Conservation (phyloP, 495 filamentous ascomycete genomes). For the Chlorociboria aeruginascens region DNA sequence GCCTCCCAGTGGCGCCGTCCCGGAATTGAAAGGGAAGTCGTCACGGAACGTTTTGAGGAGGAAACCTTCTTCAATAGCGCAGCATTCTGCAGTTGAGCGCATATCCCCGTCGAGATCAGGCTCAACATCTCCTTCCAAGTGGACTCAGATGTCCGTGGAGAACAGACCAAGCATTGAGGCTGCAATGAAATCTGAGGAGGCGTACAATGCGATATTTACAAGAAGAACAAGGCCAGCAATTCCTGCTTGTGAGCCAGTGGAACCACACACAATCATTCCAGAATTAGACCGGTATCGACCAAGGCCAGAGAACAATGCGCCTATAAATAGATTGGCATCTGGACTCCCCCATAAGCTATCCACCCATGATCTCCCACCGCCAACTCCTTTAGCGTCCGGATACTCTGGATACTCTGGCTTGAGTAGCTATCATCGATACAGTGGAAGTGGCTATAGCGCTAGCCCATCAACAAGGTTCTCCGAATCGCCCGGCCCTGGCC, state of each 20-base stretch:
- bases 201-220: slow-evolving; percentile 19
- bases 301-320: slow-evolving; percentile 19
- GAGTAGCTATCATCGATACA: slow-evolving; percentile 34
- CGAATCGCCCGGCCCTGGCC: slow-evolving; percentile 68
- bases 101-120: slow-evolving; percentile 4
- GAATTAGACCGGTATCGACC: slow-evolving; percentile 42
- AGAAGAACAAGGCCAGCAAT: slow-evolving; percentile 3
- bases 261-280: slow-evolving; percentile 31
- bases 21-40: slow-evolving; percentile 19
- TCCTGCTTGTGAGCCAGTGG: slow-evolving; percentile 10
- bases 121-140: slow-evolving; percentile 11
- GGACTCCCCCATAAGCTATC: slow-evolving; percentile 33
- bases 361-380: slow-evolving; percentile 51
- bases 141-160: slow-evolving; percentile 18
- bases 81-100: slow-evolving; percentile 18
- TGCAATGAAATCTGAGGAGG: slow-evolving; percentile 14
- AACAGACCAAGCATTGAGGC: slow-evolving; percentile 22
- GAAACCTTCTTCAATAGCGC: slow-evolving; percentile 34
- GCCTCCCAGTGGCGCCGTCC: slow-evolving; percentile 3
- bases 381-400: slow-evolving; percentile 48
- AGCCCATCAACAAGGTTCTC: slow-evolving; percentile 93
- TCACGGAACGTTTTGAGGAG: slow-evolving; percentile 31
- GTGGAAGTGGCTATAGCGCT: slow-evolving; percentile 45
- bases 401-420: slow-evolving; percentile 5
- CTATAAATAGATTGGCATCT: slow-evolving; percentile 19